Evolutionary conservation across 257 asterid species (phyloP), one percentile per base, ranked within the genome.

Genomic region (Solanum habrochaites): DNA sequence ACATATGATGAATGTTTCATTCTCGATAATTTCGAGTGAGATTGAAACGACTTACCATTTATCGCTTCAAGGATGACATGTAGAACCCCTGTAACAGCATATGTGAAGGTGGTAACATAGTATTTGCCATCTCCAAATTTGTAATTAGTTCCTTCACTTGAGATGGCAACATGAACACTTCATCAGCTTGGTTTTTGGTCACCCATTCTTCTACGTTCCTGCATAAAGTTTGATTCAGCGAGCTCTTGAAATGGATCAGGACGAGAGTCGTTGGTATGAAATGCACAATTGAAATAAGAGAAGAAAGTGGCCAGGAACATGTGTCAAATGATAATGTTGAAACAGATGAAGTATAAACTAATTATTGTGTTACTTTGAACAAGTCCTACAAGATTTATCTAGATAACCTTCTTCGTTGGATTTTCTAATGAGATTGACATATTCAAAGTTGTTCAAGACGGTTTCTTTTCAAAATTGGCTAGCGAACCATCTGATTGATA

Each of bases 131-230:
- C 91, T 93, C 95, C 93, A 97, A 83, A 47, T 43, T 87, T 86
- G 82, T 87, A 83, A 86, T 89, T 87, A 96, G 69, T 88, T 95
- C 95, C 29, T 75, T 62, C 91, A 94, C 91, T 93, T 94, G 98
- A 89, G 99, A 92, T 42, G 96, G 90, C 85, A 94, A 91, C 98
- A 96, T 93, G 94, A 91, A 93, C 23, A 97, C 92, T 91, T 96
- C 99, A 86, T 96, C 98, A 6, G 93, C 96, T 93, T 93, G 92
- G 89, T 94, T 90, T 90, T 95, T 91, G 78, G 91, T 83, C 86
- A 66, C 92, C 97, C 95, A 94, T 58, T 93, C 97, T 56, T 92
- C 97, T 40, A 90, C 72, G 40, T 86, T 86, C 91, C 98, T 95
- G 93, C 73, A 87, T 56, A 47, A 83, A 23, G 84, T 85, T 64